These are phyloP conservation scores for Albugo laibachii DNA, from an alignment of 352 stramenopile species.

Conservation along the genomic window DNA sequence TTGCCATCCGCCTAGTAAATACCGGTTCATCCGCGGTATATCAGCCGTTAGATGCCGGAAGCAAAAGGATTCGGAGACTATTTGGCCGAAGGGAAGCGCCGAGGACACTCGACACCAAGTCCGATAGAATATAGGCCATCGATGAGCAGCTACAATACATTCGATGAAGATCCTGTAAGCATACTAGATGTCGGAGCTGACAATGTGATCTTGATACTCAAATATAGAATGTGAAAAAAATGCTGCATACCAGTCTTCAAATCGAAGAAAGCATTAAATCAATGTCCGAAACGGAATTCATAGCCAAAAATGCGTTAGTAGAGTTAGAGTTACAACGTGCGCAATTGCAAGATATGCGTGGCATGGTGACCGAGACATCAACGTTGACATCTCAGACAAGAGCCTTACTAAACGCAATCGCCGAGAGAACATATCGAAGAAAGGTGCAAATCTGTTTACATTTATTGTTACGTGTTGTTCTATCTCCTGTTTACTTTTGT, in stretches of 20 bases:
- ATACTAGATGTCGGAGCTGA: too few species aligned
- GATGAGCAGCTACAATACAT: too few species aligned
- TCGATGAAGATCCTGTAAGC: too few species aligned
- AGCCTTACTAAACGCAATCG: constrained; percentile 44
- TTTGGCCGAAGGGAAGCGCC: too few species aligned
- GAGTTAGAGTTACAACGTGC: constrained; percentile 59
- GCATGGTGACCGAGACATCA: constrained; percentile 50
- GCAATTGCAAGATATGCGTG: constrained; percentile 66
- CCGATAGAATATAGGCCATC: too few species aligned
- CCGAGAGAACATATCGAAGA: constrained; percentile 41
- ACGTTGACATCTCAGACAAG: constrained; percentile 44
- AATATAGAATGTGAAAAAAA: too few species aligned
- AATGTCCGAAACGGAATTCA: constrained; percentile 39
- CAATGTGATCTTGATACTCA: too few species aligned
- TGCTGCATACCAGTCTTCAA: neutral
- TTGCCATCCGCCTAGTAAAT: too few species aligned
- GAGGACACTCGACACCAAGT: too few species aligned
- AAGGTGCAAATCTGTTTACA: constrained; percentile 12
- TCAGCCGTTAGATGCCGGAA: too few species aligned
- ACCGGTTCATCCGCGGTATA: too few species aligned
- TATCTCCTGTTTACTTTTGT: neutral
- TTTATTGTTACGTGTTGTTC: neutral
- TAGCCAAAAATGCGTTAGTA: constrained; percentile 51
- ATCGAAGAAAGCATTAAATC: constrained; percentile 47
- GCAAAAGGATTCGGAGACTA: too few species aligned